Base-by-base conservation (phyloP, 176 grass and related monocot genomes). In the Zea luxurians region DNA sequence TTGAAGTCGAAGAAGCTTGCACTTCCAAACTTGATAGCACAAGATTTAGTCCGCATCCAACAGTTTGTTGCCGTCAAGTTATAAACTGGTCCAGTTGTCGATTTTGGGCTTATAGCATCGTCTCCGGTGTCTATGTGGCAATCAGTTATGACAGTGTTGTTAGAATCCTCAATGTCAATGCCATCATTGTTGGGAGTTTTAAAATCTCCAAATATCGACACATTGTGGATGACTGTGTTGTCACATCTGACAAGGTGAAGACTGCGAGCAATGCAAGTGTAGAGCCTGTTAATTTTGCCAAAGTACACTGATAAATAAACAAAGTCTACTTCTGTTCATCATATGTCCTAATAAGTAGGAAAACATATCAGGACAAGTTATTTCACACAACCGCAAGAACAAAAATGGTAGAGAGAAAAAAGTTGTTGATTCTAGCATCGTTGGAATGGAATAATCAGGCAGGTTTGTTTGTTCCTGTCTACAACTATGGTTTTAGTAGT, bases 21-120 rank as follows among this genome's bases (percentile, higher is more conserved):
- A 15, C 89, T 94, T 48, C 95, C 95, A 21, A 97, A 83, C 81
- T 97, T 97, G 80, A 97, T 92, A 15, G 91, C 95, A 15, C 77
- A 88, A 2, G 95, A 97, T 82, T 94, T 97, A 20, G 95, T 92
- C 6, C 87, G 85, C 38, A 97, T 92, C 95, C 95, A 94, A 46
- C 89, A 94, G 85, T 97, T 84, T 3, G 85, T 88, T 0, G 45
- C 95, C 2, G 78, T 84, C 75, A 97, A 64, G 83, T 97, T 94
- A 64, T 84, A 66, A 42, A 97, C 80, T 5, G 95, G 95, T 13
- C 91, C 85, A n/a, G 85, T 81, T 3, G 60, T 69, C 3, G 89
- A 90, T 68, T 98, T 98, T 2, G 85, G 85, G 68, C 91, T 92
- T 59, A 94, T 78, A 0, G 91, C 95, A 71, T 98, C 95, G 16